These are phyloP conservation scores for Thermothelomyces thermophilus DNA, from an alignment of 2,329 filamentous ascomycete genomes.

Conservation along the genomic window DNA sequence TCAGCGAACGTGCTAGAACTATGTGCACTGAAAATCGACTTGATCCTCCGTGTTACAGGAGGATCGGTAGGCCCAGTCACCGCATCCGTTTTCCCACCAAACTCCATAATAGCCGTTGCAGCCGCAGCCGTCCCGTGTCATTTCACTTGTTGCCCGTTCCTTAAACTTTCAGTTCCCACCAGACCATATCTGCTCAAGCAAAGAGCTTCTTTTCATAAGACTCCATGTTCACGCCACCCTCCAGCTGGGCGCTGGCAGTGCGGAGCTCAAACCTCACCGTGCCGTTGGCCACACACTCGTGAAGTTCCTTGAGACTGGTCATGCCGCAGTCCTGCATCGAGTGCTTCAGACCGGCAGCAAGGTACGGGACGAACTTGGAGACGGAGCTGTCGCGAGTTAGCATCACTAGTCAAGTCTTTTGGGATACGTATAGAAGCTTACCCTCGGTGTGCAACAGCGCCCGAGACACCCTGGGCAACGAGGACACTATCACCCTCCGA, in stretches of 20 bases:
- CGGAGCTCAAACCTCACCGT: conserved; percentile 87
- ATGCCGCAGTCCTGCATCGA: conserved; percentile 93
- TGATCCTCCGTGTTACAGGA: conserved; percentile 8
- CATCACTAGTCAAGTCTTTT: conserved; percentile 3
- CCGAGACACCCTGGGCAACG: conserved; percentile 93
- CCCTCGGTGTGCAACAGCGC: conserved; percentile 71
- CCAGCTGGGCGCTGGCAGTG: conserved; percentile 88
- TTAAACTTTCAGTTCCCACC: conserved; percentile 3
- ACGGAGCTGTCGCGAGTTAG: conserved; percentile 56
- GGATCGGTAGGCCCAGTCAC: conserved; percentile 3
- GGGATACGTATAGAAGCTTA: conserved; percentile 30
- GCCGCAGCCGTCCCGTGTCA: conserved; percentile 9
- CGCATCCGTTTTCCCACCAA: conserved; percentile 3
- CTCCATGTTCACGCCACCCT: conserved; percentile 97
- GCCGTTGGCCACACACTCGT: conserved; percentile 66
- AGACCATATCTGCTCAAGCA: conserved; percentile 48
- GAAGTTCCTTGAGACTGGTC: conserved; percentile 70
- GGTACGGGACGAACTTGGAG: conserved; percentile 92
- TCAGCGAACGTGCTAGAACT: neutral
- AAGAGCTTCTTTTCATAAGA: conserved; percentile 99
- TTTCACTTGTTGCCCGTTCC: conserved; percentile 6
- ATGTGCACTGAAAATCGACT: neutral
- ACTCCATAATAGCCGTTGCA: conserved; percentile 14
- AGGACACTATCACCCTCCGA: conserved; percentile 92
- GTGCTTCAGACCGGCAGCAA: conserved; percentile 93